These are phyloP conservation scores for Mycocentrospora acerina DNA, from an alignment of 2,329 filamentous ascomycete genomes.

Conservation along the genomic window DNA sequence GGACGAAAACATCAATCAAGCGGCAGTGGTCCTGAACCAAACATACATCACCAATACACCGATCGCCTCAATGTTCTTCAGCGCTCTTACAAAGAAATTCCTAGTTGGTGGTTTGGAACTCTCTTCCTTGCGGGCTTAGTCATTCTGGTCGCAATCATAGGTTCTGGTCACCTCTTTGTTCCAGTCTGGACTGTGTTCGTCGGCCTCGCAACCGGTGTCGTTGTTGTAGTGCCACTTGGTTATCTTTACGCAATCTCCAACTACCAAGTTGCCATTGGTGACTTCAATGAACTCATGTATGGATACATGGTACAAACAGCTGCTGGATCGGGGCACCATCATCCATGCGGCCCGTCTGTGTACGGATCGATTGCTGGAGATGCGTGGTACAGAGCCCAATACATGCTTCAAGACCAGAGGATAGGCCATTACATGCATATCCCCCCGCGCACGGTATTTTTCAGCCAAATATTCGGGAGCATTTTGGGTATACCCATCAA, in stretches of 20 bases:
- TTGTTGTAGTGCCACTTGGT: conserved; percentile 59
- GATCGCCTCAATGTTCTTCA: conserved; percentile 63
- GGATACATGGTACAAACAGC: conserved; percentile 60
- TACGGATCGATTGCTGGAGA: conserved; percentile 63
- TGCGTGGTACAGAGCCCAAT: conserved; percentile 52
- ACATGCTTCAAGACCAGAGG: conserved; percentile 63
- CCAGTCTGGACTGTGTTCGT: conserved; percentile 63
- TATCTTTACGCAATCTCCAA: conserved; percentile 64
- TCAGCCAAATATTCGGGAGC: conserved; percentile 62
- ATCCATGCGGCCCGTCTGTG: conserved; percentile 59
- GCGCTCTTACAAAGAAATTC: conserved; percentile 60
- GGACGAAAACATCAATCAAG: conserved; percentile 38
- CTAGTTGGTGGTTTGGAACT: conserved; percentile 58
- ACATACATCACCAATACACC: conserved; percentile 56
- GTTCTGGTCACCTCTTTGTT: conserved; percentile 57
- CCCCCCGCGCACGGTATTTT: conserved; percentile 60
- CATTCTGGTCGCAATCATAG: conserved; percentile 55
- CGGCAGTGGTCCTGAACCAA: conserved; percentile 5
- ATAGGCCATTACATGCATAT: conserved; percentile 67
- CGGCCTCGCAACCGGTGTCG: conserved; percentile 56
- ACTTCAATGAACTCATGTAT: conserved; percentile 62
- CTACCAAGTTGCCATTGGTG: conserved; percentile 56
- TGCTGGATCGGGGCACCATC: conserved; percentile 48
- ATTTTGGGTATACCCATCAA: conserved; percentile 62
- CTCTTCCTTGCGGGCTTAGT: conserved; percentile 55